Evolutionary conservation across 1,284 basidiomycete species (phyloP).

Genomic region (Trichosporon ovoides): DNA sequence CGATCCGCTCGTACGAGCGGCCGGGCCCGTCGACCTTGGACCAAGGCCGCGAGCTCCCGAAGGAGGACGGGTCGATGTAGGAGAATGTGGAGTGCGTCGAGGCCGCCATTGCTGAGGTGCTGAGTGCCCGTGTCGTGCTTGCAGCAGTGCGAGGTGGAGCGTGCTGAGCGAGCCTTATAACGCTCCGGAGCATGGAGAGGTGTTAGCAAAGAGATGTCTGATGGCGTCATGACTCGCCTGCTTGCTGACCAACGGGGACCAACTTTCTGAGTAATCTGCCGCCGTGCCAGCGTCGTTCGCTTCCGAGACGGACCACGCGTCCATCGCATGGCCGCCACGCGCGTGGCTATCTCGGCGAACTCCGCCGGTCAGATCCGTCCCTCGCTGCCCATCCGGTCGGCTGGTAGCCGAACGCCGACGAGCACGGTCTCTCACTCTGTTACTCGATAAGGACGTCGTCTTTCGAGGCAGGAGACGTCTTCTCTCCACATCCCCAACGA

Average conservation of each 20-base stretch:
- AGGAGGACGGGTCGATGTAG: constrained; percentile 13
- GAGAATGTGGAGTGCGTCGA: constrained; percentile 12
- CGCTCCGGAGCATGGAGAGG: not conserved
- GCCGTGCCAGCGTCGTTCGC: too few species aligned
- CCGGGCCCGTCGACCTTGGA: constrained; percentile 16
- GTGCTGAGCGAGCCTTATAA: not conserved
- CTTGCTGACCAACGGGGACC: not conserved
- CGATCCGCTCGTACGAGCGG: not conserved
- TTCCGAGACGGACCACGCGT: not conserved
- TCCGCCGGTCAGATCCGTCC: not conserved
- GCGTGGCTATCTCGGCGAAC: constrained; percentile 1
- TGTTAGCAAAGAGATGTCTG: not conserved
- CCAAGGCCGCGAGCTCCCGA: constrained; percentile 13
- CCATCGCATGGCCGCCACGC: not conserved
- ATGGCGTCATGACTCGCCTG: not conserved
- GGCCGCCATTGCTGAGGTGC: not conserved
- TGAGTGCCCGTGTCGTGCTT: not conserved
- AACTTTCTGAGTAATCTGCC: constrained; percentile 4
- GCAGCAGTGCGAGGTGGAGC: not conserved
- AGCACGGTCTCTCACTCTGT: too few species aligned
- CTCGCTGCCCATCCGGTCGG: not conserved
- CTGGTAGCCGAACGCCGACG: not conserved
- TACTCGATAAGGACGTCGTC: too few species aligned
- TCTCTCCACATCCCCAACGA: not conserved
- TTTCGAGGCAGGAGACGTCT: too few species aligned